Evolutionary conservation across 1,284 basidiomycete genomes (phyloP), one percentile per base, ranked within the genome.

Genomic region (Serendipita sp.): DNA sequence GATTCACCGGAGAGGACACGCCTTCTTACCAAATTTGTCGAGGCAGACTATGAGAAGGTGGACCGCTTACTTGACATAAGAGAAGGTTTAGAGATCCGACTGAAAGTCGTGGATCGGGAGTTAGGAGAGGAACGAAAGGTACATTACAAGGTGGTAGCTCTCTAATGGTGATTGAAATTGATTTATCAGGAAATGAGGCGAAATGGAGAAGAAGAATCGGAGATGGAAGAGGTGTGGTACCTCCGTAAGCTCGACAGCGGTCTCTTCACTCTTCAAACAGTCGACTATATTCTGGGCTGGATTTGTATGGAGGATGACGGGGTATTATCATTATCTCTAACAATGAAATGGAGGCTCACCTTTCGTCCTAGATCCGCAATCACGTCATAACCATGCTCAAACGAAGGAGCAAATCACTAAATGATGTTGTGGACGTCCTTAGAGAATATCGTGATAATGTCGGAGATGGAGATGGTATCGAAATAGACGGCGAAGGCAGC

Each of bases 221-320:
- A 86, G 4, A 81, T 88, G 65, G 84, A 90, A 68, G 87, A 88
- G 42, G 72, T 84, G 34, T 87, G 85, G 78, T 97, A 98, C 73
- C 75, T 97, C 22, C 81, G 84, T 17, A 81, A 88, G 45, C 74
- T 98, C 30, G 93, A 96, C 63, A 82, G 84, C 1, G 96, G 95
- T 0, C 74, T 97, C 41, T 94, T 90, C 71, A 88, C 87, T 1
- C 73, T 99, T 8, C 95, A 99, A 70, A 88, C 87, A 15, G 82
- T 91, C 26, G 95, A 98, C 73, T 96, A 94, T 66, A 86, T 97
- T 60, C 74, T 98, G 32, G 93, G 89, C 1, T 99, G 96, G 96
- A 74, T 98, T 32, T 82, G 84, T 64, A 96, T 98, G 93, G 96
- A 99, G 74, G 96, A 99, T 69, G 96, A 99, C 69, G 96, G 93